These are phyloP conservation scores for Plasmodium vinckei DNA, from an alignment of 169 alveolate genomes.

Conservation along the genomic window DNA sequence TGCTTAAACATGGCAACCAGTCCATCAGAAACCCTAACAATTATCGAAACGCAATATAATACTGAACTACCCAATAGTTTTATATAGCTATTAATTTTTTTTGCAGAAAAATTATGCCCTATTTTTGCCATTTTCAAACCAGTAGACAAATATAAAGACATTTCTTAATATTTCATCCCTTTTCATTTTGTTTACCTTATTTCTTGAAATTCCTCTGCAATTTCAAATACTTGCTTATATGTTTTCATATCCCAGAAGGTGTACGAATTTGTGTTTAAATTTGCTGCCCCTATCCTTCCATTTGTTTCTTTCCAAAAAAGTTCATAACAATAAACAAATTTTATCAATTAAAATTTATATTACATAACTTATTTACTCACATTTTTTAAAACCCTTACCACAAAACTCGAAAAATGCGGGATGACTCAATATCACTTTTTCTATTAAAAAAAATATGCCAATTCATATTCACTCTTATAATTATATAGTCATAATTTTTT, in stretches of 20 bases:
- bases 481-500: not conserved
- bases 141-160: too few species aligned
- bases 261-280: slow-evolving; percentile 79
- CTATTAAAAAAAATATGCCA: slow-evolving; percentile 74
- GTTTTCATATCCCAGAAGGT: slow-evolving; percentile 82
- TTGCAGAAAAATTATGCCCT: too few species aligned
- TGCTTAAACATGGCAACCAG: slow-evolving; percentile 85
- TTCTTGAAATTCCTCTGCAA: slow-evolving; percentile 74
- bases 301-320: slow-evolving; percentile 75
- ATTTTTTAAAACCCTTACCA: slow-evolving; percentile 59
- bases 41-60: not conserved
- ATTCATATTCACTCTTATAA: not conserved
- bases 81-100: not conserved
- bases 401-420: slow-evolving; percentile 87
- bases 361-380: too few species aligned
- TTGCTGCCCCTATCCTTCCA: slow-evolving; percentile 86
- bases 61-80: not conserved
- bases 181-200: slow-evolving; percentile 29
- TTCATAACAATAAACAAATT: not conserved
- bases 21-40: slow-evolving; percentile 83
- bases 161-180: not conserved
- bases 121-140: not conserved
- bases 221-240: slow-evolving; percentile 59
- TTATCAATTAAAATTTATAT: not conserved
- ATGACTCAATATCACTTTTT: slow-evolving; percentile 81